Percentiles rank a stretch among this genome's conserved stretches.
phyloP scores from a whole-genome alignment of 345 rosid species.

The Mangifera indica region DNA sequence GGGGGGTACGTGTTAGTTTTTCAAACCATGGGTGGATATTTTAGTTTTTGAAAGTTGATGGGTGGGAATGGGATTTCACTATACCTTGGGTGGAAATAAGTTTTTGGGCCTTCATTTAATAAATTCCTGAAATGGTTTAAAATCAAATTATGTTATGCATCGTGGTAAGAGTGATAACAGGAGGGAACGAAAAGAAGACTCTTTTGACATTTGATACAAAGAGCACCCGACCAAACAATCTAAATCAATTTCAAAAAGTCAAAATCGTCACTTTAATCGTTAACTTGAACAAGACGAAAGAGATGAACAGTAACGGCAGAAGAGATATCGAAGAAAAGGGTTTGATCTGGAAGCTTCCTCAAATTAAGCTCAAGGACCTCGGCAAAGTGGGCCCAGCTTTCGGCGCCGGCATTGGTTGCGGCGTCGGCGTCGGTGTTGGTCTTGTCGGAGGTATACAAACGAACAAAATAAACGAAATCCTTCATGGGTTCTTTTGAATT shows the following conservation, averaged over 20 bases:
- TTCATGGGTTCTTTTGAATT: not conserved
- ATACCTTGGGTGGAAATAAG: too few relatives aligned
- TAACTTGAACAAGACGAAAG: not conserved
- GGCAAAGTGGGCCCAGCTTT: constrained; percentile 84
- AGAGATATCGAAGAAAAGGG: constrained; percentile 43
- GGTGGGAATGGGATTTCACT: too few relatives aligned
- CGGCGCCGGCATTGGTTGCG: constrained; percentile 83
- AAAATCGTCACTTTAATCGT: not conserved
- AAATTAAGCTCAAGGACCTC: constrained; percentile 49
- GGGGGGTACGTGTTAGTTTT: too few relatives aligned
- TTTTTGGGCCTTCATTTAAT: too few relatives aligned
- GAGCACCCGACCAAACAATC: too few relatives aligned
- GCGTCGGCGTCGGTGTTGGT: constrained; percentile 78
- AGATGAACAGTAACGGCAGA: constrained; percentile 24
- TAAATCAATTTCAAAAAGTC: not conserved
- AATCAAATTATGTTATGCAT: too few relatives aligned
- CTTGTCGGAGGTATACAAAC: constrained; percentile 64
- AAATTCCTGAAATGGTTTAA: too few relatives aligned
- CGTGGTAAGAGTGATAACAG: too few relatives aligned
- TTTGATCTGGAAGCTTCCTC: constrained; percentile 82
- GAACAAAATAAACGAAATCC: not conserved
- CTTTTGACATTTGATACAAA: too few relatives aligned
- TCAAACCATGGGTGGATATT: too few relatives aligned
- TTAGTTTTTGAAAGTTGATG: too few relatives aligned
- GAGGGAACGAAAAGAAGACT: too few relatives aligned